These are phyloP conservation scores for Phytopythium chamaehyphon DNA, from an alignment of 352 stramenopile genomes.

Conservation along the genomic window DNA sequence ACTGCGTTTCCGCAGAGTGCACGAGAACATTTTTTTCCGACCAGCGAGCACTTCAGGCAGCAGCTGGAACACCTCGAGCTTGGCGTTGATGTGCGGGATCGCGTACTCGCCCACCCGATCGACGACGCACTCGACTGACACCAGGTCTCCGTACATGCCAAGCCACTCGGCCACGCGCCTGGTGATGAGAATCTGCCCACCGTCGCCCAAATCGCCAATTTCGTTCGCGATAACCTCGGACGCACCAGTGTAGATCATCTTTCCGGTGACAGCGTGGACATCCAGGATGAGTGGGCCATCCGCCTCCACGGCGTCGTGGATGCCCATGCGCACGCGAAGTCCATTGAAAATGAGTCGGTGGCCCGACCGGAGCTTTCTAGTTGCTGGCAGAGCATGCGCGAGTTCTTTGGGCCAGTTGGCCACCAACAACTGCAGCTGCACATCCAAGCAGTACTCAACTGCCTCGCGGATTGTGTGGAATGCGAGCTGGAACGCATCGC, in stretches of 20 bases:
- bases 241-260: slow-evolving; percentile 58
- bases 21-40: slow-evolving; percentile 45
- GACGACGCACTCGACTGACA: slow-evolving; percentile 39
- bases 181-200: slow-evolving; percentile 53
- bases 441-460: slow-evolving; percentile 57
- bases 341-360: slow-evolving; percentile 45
- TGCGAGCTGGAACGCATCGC: slow-evolving; percentile 57
- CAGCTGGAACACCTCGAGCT: slow-evolving; percentile 49
- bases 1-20: slow-evolving; percentile 33
- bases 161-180: slow-evolving; percentile 49
- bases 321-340: slow-evolving; percentile 55
- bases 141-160: slow-evolving; percentile 37
- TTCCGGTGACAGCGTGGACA: slow-evolving; percentile 47
- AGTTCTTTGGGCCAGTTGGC: slow-evolving; percentile 54
- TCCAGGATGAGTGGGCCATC: slow-evolving; percentile 40
- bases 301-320: slow-evolving; percentile 42
- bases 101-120: slow-evolving; percentile 40
- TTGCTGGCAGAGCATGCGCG: slow-evolving; percentile 36
- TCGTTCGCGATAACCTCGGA: slow-evolving; percentile 51
- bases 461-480: slow-evolving; percentile 58
- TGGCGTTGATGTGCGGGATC: slow-evolving; percentile 38
- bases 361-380: slow-evolving; percentile 28
- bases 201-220: slow-evolving; percentile 48
- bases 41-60: slow-evolving; percentile 33
- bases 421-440: slow-evolving; percentile 49